A percentile compares a stretch with the other conserved stretches of the same genome.
phyloP scores from a whole-genome alignment of 176 grass and related monocot species.

The Rhynchospora pubera region DNA sequence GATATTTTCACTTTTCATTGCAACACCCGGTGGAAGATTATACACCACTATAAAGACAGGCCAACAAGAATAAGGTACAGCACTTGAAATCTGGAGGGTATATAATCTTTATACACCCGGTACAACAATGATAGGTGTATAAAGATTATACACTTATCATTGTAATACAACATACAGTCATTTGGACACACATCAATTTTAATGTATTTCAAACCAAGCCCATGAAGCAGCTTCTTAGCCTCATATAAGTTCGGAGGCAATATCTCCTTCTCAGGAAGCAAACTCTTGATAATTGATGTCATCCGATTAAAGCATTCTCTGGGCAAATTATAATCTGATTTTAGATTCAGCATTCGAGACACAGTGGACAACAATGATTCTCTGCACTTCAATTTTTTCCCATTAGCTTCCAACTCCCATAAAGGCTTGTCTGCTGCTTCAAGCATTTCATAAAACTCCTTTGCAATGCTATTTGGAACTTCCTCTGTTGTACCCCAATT shows the following conservation, averaged over 20 bases:
- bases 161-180: background rate
- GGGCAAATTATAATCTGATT: background rate
- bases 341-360: background rate
- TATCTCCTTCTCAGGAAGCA: background rate
- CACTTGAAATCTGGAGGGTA: background rate
- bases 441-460: background rate
- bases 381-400: background rate
- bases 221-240: background rate
- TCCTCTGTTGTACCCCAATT: background rate
- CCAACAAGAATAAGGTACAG: background rate
- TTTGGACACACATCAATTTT: background rate
- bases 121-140: too few relatives aligned
- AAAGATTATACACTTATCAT: too few relatives aligned
- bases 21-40: constrained; percentile 8
- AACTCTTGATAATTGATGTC: background rate
- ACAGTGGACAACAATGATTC: background rate
- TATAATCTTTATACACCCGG: background rate
- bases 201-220: background rate
- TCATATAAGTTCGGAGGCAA: background rate
- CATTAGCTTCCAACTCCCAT: background rate
- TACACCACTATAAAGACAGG: background rate
- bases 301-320: background rate
- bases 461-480: background rate
- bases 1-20: background rate
- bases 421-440: background rate